Base-by-base conservation (phyloP, 768 basidiomycete genomes). In the Boletus fagicola region DNA sequence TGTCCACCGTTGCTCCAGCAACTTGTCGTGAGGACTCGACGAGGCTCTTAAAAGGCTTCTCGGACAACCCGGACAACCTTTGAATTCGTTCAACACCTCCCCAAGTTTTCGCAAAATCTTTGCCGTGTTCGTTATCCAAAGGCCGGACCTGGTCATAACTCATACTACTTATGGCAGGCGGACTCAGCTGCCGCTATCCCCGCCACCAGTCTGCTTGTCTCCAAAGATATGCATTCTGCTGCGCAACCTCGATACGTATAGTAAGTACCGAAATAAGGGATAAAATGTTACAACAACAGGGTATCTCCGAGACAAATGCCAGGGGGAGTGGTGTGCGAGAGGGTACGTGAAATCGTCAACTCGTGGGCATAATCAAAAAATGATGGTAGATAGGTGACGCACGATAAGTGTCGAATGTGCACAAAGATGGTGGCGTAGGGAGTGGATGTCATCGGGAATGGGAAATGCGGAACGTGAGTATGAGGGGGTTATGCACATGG, bases 141-240 rank as follows among this genome's bases (percentile, higher is more conserved):
- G 0, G 26, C 46, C 9, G 26, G 35, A 26, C 16, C 6, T 11
- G 33, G 24, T 22, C 10, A 12, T 24, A 12, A 40, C 24, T n/a
- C 38, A 15, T 28, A 30, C 30, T 28, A 30, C 30, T 30, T 9
- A 45, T 10, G 24, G 16, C 24, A 20, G 10, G 12, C n/a, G 11
- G 10, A 35, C 33, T 35, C 12, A 15, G 12, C 22, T 24, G 26
- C 24, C 24, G 44, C 16, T 12, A 28, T 2, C n/a, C 18, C 2
- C 47, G 31, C 31, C 22, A 7, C 10, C 2, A 26, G 2, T 44
- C 22, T 10, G 18, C 35, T 15, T 22, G 71, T 70, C 68, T 70
- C 58, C 66, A 72, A 70, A 69, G 69, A 72, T 61, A 62, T 71
- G 57, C 57, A 71, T 71, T 71, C 67, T 71, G 71, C 69, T 72